These are phyloP conservation scores for Paramecium pentaurelia DNA, from an alignment of 73 alveolate species.

Conservation along the genomic window DNA sequence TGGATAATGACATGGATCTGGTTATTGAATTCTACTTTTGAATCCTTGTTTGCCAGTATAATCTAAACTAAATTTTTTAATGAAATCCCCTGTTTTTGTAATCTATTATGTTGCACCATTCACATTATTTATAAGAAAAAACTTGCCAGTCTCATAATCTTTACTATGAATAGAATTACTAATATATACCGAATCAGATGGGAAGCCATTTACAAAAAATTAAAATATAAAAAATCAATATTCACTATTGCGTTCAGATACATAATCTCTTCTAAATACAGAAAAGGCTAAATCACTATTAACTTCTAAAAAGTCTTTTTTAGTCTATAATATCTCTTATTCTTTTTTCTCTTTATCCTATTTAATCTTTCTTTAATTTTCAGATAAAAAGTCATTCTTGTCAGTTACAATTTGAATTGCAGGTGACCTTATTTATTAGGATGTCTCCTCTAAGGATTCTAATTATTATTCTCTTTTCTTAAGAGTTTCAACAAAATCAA, in stretches of 20 bases:
- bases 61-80: conserved; percentile 42
- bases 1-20: neutral
- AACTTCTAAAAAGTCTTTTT: conserved; percentile 56
- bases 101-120: conserved; percentile 43
- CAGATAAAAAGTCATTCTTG: conserved; percentile 58
- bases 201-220: neutral
- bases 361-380: conserved; percentile 52
- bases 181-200: neutral
- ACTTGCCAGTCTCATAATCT: conserved; percentile 51
- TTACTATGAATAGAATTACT: neutral
- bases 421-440: neutral
- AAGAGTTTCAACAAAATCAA: conserved; percentile 44
- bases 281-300: conserved; percentile 59
- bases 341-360: conserved; percentile 50
- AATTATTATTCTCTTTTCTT: conserved; percentile 1
- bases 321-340: conserved; percentile 42
- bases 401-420: conserved; percentile 52
- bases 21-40: conserved; percentile 3
- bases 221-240: neutral
- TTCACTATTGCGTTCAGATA: conserved; percentile 41
- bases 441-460: conserved; percentile 1
- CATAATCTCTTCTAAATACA: neutral
- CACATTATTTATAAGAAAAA: conserved; percentile 21
- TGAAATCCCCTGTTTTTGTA: conserved; percentile 49
- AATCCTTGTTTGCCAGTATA: conserved; percentile 5